Conservation (phyloP, 805 yeast species). For the Lipomyces yamadae region DNA sequence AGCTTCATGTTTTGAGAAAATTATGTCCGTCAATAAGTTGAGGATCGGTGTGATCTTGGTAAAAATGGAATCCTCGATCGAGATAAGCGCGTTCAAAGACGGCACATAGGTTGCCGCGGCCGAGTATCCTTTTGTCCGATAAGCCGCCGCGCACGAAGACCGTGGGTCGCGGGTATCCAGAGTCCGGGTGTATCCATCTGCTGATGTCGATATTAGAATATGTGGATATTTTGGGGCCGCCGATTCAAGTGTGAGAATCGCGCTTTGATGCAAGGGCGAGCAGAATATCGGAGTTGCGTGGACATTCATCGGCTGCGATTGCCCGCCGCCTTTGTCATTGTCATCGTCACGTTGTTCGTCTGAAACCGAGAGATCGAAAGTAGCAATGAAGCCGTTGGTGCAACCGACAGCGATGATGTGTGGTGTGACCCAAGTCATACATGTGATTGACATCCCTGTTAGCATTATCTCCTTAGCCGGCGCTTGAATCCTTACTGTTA, state of each 20-base stretch:
- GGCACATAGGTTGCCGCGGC: constrained; percentile 1
- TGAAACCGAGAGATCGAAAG: constrained; percentile 17
- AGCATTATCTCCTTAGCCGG: constrained; percentile 19
- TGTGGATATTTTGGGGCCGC: constrained; percentile 10
- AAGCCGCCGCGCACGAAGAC: constrained; percentile 10
- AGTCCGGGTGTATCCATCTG: constrained; percentile 26
- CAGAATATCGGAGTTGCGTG: constrained; percentile 19
- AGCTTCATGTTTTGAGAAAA: constrained; percentile 15
- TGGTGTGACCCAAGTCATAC: constrained; percentile 29
- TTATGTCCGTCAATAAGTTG: background rate
- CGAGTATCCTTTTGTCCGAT: constrained; percentile 17
- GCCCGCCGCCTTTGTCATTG: background rate
- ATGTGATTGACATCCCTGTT: constrained; percentile 27
- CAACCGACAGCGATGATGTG: constrained; percentile 32
- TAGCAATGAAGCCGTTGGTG: constrained; percentile 31
- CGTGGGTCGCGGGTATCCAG: constrained; percentile 29
- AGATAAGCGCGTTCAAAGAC: constrained; percentile 9
- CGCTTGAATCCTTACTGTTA: constrained; percentile 4
- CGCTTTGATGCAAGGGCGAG: constrained; percentile 23
- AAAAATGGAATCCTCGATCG: constrained; percentile 12
- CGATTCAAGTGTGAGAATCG: constrained; percentile 12
- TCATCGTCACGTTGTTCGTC: background rate
- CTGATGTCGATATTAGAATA: constrained; percentile 23
- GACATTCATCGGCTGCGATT: background rate
- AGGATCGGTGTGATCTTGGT: constrained; percentile 11